A percentile compares a stretch with the other conserved stretches of the same genome.
Evolutionary conservation across 2,329 filamentous ascomycete genomes (phyloP).

Genomic region (Aspergillus pseudonomiae): DNA sequence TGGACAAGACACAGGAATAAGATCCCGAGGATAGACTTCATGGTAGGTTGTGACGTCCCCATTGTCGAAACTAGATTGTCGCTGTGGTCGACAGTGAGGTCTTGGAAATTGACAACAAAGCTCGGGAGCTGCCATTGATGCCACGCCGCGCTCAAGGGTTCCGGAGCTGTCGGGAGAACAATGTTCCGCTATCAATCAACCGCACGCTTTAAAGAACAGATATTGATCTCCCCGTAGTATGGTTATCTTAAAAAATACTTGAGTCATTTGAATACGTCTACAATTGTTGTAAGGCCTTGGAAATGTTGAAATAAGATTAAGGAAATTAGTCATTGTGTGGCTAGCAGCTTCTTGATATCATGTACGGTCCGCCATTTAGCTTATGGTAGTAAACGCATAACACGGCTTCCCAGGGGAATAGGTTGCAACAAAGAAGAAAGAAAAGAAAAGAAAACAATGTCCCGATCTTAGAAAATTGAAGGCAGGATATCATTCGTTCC

Average conservation of each 20-base stretch:
- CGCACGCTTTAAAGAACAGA: conserved; percentile 5
- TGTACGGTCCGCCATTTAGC: conserved; percentile 1
- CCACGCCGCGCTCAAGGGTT: conserved; percentile 37
- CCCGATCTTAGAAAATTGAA: no score
- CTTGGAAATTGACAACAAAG: conserved; percentile 24
- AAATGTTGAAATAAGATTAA: not conserved
- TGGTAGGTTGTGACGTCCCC: conserved; percentile 32
- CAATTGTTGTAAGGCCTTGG: no score
- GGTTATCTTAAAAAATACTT: not conserved
- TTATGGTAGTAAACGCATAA: not conserved
- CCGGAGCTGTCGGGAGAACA: conserved; percentile 24
- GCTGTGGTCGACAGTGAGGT: conserved; percentile 17
- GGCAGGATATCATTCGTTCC: not conserved
- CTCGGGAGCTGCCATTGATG: conserved; percentile 35
- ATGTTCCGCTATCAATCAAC: conserved; percentile 32
- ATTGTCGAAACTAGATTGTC: conserved; percentile 29
- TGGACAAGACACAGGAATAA: conserved; percentile 40
- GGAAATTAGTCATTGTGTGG: not conserved
- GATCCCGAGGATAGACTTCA: conserved; percentile 36
- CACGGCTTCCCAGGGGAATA: not conserved
- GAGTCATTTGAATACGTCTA: not conserved
- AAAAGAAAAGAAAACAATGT: not conserved
- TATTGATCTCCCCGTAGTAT: not conserved
- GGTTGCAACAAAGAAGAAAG: not conserved
- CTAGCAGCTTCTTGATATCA: not conserved